These are phyloP conservation scores for Rhododendron ovatum DNA, from an alignment of 148 eudicot genomes.

Conservation along the genomic window DNA sequence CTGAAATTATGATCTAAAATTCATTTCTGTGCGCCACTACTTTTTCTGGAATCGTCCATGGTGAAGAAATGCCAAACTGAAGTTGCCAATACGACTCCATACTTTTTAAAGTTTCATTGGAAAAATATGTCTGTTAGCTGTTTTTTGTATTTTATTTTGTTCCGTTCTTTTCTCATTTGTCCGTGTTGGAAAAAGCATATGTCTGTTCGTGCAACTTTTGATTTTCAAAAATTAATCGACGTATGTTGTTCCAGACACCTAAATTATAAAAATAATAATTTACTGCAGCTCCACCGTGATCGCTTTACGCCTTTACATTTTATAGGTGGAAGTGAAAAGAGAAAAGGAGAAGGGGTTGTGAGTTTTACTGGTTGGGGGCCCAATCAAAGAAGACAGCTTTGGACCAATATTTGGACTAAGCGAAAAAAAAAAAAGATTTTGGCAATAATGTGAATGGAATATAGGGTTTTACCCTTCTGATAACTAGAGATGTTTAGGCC, in stretches of 20 bases:
- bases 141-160: no score
- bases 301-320: neutral
- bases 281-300: neutral
- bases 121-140: no score
- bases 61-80: neutral
- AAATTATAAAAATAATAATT: neutral
- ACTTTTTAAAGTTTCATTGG: neutral
- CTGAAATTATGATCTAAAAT: neutral
- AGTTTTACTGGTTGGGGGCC: neutral
- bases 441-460: neutral
- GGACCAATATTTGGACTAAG: neutral
- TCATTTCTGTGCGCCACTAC: neutral
- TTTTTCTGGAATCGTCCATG: neutral
- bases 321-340: neutral
- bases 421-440: neutral
- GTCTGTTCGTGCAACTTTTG: no score
- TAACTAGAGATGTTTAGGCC: neutral
- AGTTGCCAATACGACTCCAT: neutral
- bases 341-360: neutral
- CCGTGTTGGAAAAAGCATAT: no score
- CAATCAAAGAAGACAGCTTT: neutral
- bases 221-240: no score
- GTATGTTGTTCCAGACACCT: accelerated
- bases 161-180: no score
- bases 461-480: no score